Base-by-base conservation (phyloP, 352 stramenopile species). In the Globisporangium ultimum region DNA sequence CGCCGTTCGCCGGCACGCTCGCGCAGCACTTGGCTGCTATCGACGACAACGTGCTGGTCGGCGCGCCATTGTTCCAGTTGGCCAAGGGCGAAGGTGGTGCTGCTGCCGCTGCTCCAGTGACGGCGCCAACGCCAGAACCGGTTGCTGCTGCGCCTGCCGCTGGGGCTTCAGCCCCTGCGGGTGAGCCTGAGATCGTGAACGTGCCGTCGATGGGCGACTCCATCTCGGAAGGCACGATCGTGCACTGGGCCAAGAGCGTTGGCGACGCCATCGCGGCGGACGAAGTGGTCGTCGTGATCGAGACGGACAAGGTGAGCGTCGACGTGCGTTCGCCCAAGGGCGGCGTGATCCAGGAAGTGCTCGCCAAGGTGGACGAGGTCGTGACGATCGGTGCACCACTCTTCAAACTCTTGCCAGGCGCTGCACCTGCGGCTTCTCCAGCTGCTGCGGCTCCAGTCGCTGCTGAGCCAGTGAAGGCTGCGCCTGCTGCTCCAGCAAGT, bases 201-300 rank as follows among this genome's bases (percentile, higher is more conserved):
- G 78, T 94, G 48, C 85, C 85, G 12, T 88, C 80, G 18, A 90
- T 94, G 75, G 85, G 83, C 21, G 91, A 99, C 76, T 98, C 93
- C 60, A 99, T 99, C 74, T 98, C 91, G 9, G 93, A 98, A 71
- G 97, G 96, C 53, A 98, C 95, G 10, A 89, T 99, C 49, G 95
- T 98, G 3, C 83, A 97, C 65, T 98, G 97, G 78, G 79, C 87
- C 60, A 97, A 98, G 71, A 67, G 78, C 21, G 72, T 79, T 11
- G 97, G 97, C 36, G 95, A 98, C 68, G 83, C 83, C n/a, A 89
- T 98, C 38, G 71, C 86, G 17, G 80, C 82, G 20, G 96, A 99
- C 68, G 95, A 99, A 43, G 94, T 99, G 17, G 88, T 99, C 0
- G 78, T 98, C 12, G 87, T 98, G 20, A 84, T 99, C 11, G 97